Evolutionary conservation across 2,329 filamentous ascomycete genomes (phyloP), one percentile per base, ranked within the genome.

Genomic region (Tolypocladium endophyticum): DNA sequence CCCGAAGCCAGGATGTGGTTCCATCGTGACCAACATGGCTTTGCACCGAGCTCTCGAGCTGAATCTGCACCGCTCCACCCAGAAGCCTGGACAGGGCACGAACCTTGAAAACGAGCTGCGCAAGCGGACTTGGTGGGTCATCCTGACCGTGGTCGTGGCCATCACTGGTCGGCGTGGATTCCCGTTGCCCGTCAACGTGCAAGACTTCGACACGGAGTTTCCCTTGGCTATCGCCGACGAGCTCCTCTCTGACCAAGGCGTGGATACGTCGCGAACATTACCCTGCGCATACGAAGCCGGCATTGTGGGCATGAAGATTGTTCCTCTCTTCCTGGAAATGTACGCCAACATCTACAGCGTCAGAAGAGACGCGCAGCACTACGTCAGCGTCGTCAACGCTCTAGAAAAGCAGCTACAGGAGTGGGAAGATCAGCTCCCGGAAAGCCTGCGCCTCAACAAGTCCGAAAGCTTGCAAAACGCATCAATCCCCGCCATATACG

Each of bases 181-280:
- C 20, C 90, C 90, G 1, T 89, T 94, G 81, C 84, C 87, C 1
- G 81, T 94, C 55, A 82, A 84, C 14, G 76, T 86, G 4, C 85
- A 89, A 57, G 89, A 94, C 63, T 88, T 92, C 65, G 90, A 95
- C 66, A 83, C 89, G 41, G 89, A 91, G 62, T 83, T 91, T 55
- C 90, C 90, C 1, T 81, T 89, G 60, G 76, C 85, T 6, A 80
- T 92, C 38, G 79, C 87, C 33, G 91, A 95, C 69, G 86, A 89
- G 64, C 77, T 86, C 36, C 79, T 91, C 0, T 83, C 81, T 0
- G 85, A 89, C 43, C 76, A 84, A 4, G 86, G 86, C 3, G 76
- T 87, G n/a, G 80, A 86, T 64, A 75, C 76, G 8, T 77, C 79
- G 28, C 77, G 75, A 60, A 72, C 77, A 3, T 76, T 79, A n/a